Evolutionary conservation across 2,329 filamentous ascomycete species (phyloP), one percentile per base, ranked within the genome.

Genomic region (Botryotinia globosa): DNA sequence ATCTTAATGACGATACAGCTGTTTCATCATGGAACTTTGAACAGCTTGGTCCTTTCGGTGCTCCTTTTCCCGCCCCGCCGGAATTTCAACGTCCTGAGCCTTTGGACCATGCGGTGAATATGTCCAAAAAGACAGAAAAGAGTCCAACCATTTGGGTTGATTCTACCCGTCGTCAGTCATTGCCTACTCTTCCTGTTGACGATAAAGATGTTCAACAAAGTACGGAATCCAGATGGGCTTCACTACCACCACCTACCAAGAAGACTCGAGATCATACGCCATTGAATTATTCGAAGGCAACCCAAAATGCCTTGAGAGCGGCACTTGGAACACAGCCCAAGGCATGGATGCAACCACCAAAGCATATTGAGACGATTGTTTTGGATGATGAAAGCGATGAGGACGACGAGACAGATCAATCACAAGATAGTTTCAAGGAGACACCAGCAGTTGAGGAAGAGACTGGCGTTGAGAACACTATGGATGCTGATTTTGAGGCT

Each of bases 181-280:
- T 65, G 18, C 68, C 68, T 25, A n/a, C 16, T 48, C 32, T 71
- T 42, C 8, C 32, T 25, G 32, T 42, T 37, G 59, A 37, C 64
- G 44, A 32, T 7, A 12, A 71, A 64, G 58, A 14, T 42, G 34
- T 22, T 56, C 34, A 67, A 68, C 18, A 42, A 39, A 42, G 29
- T 42, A 14, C 54, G 25, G 22, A 20, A 51, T 71, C 68, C 44
- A 71, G 58, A 42, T 63, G 56, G 68, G 61, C 42, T 66, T 71
- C 69, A 22, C 16, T 66, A 8, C 61, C 69, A 54, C 69, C 61
- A 44, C 61, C 16, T 54, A 37, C 34, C 9, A 58, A 71, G 25
- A 64, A 51, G 45, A 12, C 32, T 42, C 34, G 68, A n/a, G 25
- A 71, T 56, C 51, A 56, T 37, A 20, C 37, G 29, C 65, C 68